Base-by-base conservation (phyloP, 2,329 filamentous ascomycete species). In the Aspergillus chevalieri region DNA sequence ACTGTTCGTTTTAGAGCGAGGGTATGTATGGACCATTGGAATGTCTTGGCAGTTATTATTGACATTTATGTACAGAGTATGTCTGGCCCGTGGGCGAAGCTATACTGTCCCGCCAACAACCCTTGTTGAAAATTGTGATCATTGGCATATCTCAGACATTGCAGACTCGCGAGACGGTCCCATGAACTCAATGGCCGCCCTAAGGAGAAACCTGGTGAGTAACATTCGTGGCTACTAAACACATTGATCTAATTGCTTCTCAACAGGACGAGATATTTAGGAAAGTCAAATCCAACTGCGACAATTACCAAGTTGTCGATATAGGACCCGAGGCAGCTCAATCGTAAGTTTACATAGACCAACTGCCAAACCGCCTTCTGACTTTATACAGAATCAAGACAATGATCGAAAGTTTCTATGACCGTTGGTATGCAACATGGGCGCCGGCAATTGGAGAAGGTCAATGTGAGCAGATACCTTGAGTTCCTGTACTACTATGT, bases 1-100 rank as follows among this genome's bases (percentile, higher is more conserved):
- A 0, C 67, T 89, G 1, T 89, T 87, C 61, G 85, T 87, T 0
- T 75, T 89, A 1, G 85, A 89, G 60, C 74, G 85, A 66, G 85
- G 85, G 74, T 82, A 46, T 47, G 59, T n/a, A 24, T 30, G 2
- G 21, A 33, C 10, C 8, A 33, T 21, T 30, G 15, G 19, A 12
- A 26, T 19, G 24, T 9, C 7, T 4, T 33, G 22, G 19, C 28
- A 26, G 22, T 36, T 26, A 43, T 41, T 10, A 44, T 14, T 44
- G 15, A 44, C 22, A 1, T 12, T 17, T 50, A 6, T 43, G 3
- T 50, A 9, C 47, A 77, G 79, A 28, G 84, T 87, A 61, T 87
- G 84, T 43, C 68, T 89, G 6, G 85, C 85, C 0, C 78, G 85
- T 49, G 85, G 85, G 6, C 74, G 85, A 54, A 83, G 78, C 19